These are phyloP conservation scores for Ichthyophonus hoferi DNA, from an alignment of 208 protist species.

Conservation along the genomic window DNA sequence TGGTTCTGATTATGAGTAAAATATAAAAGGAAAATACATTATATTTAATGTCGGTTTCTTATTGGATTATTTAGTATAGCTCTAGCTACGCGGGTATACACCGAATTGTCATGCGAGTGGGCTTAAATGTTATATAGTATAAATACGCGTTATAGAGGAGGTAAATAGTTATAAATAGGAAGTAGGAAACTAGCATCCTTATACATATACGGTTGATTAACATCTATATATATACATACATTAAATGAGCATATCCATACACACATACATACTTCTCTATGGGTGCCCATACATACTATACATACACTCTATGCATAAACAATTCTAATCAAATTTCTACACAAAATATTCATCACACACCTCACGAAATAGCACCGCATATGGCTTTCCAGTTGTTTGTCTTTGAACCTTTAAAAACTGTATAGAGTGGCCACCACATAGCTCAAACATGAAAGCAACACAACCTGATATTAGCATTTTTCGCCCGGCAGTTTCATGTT, in stretches of 20 bases:
- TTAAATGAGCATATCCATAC: not conserved
- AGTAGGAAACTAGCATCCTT: too few species aligned
- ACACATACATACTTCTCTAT: not conserved
- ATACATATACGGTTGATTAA: not conserved
- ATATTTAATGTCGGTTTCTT: not conserved
- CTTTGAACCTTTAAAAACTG: slow-evolving; percentile 19
- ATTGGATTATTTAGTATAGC: too few species aligned
- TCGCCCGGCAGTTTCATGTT: too few species aligned
- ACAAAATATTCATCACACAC: not conserved
- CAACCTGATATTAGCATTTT: slow-evolving; percentile 1
- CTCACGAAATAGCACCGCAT: not conserved
- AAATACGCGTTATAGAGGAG: too few species aligned
- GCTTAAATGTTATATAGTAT: too few species aligned
- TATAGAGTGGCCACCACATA: slow-evolving; percentile 5
- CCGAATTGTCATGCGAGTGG: too few species aligned
- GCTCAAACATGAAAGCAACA: slow-evolving; percentile 4
- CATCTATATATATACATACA: not conserved
- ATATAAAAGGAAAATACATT: not conserved
- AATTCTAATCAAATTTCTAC: not conserved
- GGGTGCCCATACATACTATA: not conserved
- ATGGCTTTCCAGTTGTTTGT: slow-evolving; percentile 16
- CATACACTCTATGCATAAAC: not conserved
- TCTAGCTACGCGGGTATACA: too few species aligned
- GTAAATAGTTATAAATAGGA: too few species aligned
- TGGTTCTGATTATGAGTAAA: not conserved